Conservation (phyloP, 2,329 filamentous ascomycete genomes). For the Verticillium tricorpus region DNA sequence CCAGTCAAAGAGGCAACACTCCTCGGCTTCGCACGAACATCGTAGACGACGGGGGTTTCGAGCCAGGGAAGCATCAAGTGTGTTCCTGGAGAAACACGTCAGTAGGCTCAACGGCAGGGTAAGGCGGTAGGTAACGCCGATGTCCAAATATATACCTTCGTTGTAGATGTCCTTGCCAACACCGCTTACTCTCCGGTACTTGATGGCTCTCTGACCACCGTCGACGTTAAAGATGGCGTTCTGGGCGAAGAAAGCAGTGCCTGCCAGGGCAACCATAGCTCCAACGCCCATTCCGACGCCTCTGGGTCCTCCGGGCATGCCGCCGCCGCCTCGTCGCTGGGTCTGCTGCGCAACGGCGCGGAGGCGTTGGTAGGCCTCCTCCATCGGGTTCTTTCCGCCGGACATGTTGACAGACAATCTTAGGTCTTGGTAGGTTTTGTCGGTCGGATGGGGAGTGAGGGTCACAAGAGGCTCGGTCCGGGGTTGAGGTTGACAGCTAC, state of each 20-base stretch:
- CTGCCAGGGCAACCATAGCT: slow-evolving; percentile 39
- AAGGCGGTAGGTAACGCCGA: too few species aligned
- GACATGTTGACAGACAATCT: slow-evolving; percentile 1
- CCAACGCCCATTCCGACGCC: slow-evolving; percentile 34
- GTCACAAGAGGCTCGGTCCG: not conserved
- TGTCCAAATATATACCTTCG: slow-evolving; percentile 62
- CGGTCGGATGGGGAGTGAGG: not conserved
- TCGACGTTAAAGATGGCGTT: slow-evolving; percentile 78
- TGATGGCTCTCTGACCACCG: slow-evolving; percentile 97
- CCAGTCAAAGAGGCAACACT: slow-evolving; percentile 96
- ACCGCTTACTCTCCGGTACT: slow-evolving; percentile 89
- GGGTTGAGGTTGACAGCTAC: not conserved
- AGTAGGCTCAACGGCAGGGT: not conserved
- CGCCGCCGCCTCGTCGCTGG: slow-evolving; percentile 33
- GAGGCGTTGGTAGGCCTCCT: slow-evolving; percentile 47
- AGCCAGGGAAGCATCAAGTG: slow-evolving; percentile 95
- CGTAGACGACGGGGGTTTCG: slow-evolving; percentile 93
- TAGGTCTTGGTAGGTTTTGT: not conserved
- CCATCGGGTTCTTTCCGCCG: slow-evolving; percentile 30
- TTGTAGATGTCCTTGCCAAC: slow-evolving; percentile 94
- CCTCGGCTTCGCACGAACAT: slow-evolving; percentile 94
- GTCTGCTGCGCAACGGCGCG: slow-evolving; percentile 42
- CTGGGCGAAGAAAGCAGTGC: slow-evolving; percentile 47
- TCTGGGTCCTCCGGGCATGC: slow-evolving; percentile 30
- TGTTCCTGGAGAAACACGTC: slow-evolving; percentile 57